phyloP scores from a whole-genome alignment of 176 grass and related monocot species.

The Poa annua region DNA sequence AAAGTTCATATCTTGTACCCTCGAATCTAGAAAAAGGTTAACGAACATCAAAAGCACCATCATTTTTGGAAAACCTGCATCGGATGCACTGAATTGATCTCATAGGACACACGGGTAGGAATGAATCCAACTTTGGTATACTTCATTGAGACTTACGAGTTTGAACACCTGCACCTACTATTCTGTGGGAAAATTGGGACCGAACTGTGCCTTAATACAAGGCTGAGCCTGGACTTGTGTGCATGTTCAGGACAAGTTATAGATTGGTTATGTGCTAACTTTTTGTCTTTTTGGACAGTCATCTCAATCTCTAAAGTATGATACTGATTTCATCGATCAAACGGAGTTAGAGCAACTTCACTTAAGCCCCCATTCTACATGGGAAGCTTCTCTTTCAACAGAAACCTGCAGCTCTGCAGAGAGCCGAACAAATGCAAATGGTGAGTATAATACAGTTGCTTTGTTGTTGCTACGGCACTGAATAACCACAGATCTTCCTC shows the following conservation, averaged over 20 bases:
- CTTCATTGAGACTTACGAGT: background rate
- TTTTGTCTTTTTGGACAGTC: constrained; percentile 43
- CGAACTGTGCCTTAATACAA: background rate
- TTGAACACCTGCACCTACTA: background rate
- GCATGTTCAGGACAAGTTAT: background rate
- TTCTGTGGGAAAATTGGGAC: background rate
- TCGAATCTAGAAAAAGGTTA: no score
- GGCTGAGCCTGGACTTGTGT: background rate
- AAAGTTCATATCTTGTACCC: no score
- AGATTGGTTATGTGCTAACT: background rate
- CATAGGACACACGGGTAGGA: constrained; percentile 5
- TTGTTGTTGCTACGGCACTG: constrained; percentile 19
- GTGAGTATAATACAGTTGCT: constrained; percentile 42
- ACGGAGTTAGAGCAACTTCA: constrained; percentile 48
- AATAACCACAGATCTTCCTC: constrained; percentile 5
- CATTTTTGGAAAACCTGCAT: constrained; percentile 2
- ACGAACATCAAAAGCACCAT: background rate
- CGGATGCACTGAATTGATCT: constrained; percentile 2
- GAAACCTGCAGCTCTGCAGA: constrained; percentile 87
- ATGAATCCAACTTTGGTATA: constrained; percentile 18
- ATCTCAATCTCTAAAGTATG: constrained; percentile 45
- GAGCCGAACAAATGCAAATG: constrained; percentile 73
- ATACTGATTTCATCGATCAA: constrained; percentile 38
- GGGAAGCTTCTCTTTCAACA: constrained; percentile 73
- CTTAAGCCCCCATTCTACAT: constrained; percentile 52